Evolutionary conservation across 164 flowering plant genomes (phyloP).

Genomic region (Piper longum): DNA sequence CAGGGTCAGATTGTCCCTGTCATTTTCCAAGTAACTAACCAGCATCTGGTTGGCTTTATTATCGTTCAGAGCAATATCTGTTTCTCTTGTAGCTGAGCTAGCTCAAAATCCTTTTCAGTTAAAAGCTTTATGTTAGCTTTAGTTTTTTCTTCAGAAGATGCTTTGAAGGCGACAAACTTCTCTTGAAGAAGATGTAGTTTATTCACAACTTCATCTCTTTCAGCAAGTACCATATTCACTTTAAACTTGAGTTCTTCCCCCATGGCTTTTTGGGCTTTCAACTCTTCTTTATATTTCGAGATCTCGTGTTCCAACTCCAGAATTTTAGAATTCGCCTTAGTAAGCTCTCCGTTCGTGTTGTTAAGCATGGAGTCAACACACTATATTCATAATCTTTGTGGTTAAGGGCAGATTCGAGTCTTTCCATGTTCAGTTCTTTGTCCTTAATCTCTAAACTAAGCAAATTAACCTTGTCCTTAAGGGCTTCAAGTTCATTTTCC

Average conservation of each 20-base stretch:
- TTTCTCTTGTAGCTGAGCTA: constrained; percentile 34
- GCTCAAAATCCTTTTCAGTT: constrained; percentile 31
- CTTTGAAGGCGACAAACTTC: constrained; percentile 36
- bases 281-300: constrained; percentile 25
- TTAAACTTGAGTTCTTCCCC: constrained; percentile 33
- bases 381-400: constrained; percentile 44
- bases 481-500: constrained; percentile 25
- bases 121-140: constrained; percentile 41
- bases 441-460: constrained; percentile 49
- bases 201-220: constrained; percentile 33
- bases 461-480: constrained; percentile 42
- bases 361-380: constrained; percentile 20
- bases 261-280: constrained; percentile 27
- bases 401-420: constrained; percentile 32
- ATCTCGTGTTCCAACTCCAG: constrained; percentile 30
- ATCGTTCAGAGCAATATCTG: constrained; percentile 26
- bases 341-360: constrained; percentile 35
- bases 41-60: constrained; percentile 15
- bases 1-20: constrained; percentile 36
- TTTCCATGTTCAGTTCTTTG: constrained; percentile 31
- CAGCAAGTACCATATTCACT: constrained; percentile 23
- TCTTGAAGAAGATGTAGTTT: constrained; percentile 22
- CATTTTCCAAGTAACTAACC: constrained; percentile 31
- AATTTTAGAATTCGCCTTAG: constrained; percentile 25
- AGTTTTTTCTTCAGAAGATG: constrained; percentile 37